Conservation (phyloP, 2,329 filamentous ascomycete genomes). For the Byssochlamys sp. region DNA sequence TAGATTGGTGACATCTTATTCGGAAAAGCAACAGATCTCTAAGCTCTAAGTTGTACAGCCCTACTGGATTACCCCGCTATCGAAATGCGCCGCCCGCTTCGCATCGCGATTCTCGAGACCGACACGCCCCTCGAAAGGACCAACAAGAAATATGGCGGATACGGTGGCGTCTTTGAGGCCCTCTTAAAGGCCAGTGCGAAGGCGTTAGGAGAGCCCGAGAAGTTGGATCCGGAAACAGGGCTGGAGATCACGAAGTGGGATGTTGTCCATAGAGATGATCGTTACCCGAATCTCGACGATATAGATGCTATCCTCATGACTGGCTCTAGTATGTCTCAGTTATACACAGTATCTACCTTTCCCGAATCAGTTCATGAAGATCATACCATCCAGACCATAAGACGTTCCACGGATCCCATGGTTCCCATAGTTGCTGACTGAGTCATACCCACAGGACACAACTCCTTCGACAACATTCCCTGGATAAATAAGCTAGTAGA, state of each 20-base stretch:
- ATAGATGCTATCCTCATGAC: slow-evolving; percentile 77
- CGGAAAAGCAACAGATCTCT: not conserved
- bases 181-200: slow-evolving; percentile 50
- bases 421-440: not conserved
- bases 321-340: slow-evolving; percentile 49
- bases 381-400: not conserved
- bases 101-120: slow-evolving; percentile 80
- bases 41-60: not conserved
- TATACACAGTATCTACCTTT: not conserved
- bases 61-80: not conserved
- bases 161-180: slow-evolving; percentile 59
- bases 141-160: slow-evolving; percentile 57
- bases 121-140: slow-evolving; percentile 64
- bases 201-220: slow-evolving; percentile 28
- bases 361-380: not conserved
- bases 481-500: slow-evolving; percentile 70
- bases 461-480: slow-evolving; percentile 61
- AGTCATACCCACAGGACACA: slow-evolving; percentile 46
- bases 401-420: not conserved
- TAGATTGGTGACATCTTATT: not conserved
- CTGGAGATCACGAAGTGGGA: slow-evolving; percentile 59
- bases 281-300: slow-evolving; percentile 61
- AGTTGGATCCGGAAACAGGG: slow-evolving; percentile 26
- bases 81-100: slow-evolving; percentile 43
- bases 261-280: slow-evolving; percentile 53